These are phyloP conservation scores for Kregervanrija fluxuum DNA, from an alignment of 805 yeast species.

Conservation along the genomic window DNA sequence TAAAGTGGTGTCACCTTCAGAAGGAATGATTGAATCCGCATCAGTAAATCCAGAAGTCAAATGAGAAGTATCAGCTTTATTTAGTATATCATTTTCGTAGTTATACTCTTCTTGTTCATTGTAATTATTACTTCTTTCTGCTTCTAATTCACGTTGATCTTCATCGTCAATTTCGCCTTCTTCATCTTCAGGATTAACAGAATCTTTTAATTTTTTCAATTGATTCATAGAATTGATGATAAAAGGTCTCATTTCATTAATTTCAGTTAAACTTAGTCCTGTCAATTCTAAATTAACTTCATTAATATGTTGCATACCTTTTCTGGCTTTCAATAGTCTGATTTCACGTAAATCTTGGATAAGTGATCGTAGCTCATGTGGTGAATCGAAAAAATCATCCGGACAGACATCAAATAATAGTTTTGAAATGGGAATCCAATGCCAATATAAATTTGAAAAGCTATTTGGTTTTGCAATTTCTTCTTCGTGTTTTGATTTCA, in stretches of 20 bases:
- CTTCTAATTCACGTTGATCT: slow-evolving; percentile 3
- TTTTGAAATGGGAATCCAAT: slow-evolving; percentile 81
- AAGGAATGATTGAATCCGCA: too few species aligned
- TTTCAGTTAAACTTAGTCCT: slow-evolving; percentile 74
- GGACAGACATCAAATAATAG: slow-evolving; percentile 58
- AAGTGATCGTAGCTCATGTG: slow-evolving; percentile 59
- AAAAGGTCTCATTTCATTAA: slow-evolving; percentile 83
- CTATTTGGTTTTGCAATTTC: slow-evolving; percentile 51
- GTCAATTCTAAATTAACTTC: slow-evolving; percentile 79
- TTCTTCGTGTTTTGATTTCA: slow-evolving; percentile 55
- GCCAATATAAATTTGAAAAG: slow-evolving; percentile 73
- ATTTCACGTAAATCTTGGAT: slow-evolving; percentile 83
- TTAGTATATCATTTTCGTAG: too few species aligned
- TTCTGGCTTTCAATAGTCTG: slow-evolving; percentile 70
- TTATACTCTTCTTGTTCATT: not conserved
- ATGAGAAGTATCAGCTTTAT: too few species aligned
- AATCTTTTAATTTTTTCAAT: slow-evolving; percentile 48
- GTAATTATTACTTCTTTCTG: not conserved
- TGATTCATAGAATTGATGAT: slow-evolving; percentile 76
- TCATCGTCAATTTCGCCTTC: slow-evolving; percentile 1
- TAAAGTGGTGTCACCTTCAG: too few species aligned
- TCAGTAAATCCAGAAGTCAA: too few species aligned
- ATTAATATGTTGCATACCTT: slow-evolving; percentile 72
- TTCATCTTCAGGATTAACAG: slow-evolving; percentile 12
- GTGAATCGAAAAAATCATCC: slow-evolving; percentile 72